These are phyloP conservation scores for Sapria himalayana DNA, from an alignment of 345 rosid species.

Conservation along the genomic window DNA sequence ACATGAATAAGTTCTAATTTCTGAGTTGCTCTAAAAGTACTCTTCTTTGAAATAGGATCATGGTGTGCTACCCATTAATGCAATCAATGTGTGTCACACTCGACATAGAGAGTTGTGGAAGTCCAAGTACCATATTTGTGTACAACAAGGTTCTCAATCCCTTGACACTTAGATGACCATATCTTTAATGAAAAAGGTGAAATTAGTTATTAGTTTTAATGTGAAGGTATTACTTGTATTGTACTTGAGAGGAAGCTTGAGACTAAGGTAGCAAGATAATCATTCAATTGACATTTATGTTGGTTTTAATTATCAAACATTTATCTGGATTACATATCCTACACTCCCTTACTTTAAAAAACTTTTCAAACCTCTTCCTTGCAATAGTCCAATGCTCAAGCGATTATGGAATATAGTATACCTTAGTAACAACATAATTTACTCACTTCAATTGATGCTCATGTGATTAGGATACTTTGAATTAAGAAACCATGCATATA, in stretches of 20 bases:
- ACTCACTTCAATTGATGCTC: too few relatives aligned
- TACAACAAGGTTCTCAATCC: background rate
- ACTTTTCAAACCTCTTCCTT: background rate
- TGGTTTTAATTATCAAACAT: background rate
- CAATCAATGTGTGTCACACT: constrained; percentile 1
- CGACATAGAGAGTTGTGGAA: background rate
- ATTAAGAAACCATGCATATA: too few relatives aligned
- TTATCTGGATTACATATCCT: background rate
- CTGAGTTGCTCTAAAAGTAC: background rate
- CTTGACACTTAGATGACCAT: background rate
- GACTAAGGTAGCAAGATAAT: too few relatives aligned
- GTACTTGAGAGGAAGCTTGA: background rate
- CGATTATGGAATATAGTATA: background rate
- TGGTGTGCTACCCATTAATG: constrained; percentile 1
- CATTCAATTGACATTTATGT: too few relatives aligned
- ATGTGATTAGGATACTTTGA: too few relatives aligned
- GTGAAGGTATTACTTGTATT: too few relatives aligned
- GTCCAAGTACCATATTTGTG: background rate
- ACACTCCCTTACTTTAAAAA: background rate
- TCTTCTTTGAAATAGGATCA: background rate
- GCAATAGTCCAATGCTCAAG: constrained; percentile 1
- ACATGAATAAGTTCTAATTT: background rate
- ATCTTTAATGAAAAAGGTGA: background rate
- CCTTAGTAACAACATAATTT: background rate
- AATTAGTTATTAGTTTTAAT: too few relatives aligned